Evolutionary conservation across 768 basidiomycete genomes (phyloP), one percentile per base, ranked within the genome.

Genomic region (Lentinula guzmanii): DNA sequence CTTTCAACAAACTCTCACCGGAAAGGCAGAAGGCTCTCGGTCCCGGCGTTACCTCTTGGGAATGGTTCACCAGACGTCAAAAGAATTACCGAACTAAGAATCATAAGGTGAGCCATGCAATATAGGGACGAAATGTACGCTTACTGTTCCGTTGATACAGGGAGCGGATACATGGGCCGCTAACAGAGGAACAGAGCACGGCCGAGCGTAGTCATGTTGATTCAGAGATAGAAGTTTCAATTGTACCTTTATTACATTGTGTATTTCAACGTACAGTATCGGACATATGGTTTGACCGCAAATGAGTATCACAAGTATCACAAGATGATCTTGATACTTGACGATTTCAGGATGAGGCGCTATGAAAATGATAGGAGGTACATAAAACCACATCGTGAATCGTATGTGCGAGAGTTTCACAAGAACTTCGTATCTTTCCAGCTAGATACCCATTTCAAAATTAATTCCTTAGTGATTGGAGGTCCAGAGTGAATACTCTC

Each of bases 81-180:
- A 78, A 73, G 65, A 75, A 80, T 65, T 79, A 79, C 65, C 66
- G 79, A 31, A 70, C 80, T 15, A 75, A 75, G 1, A 80, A 80
- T 64, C 69, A 77, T 15, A 79, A 69, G 69, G 80, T 77, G 21
- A 15, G 74, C 63, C 24, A 34, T 63, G 33, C 37, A 39, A 61
- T 48, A 51, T 24, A 18, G 5, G 58, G 2, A 8, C 7, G 5
- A 16, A 28, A 24, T 37, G 15, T 24, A 13, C 28, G 18, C 58
- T 48, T 9, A 50, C 48, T 21, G n/a, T n/a, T 24, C 16, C 11
- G 9, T 16, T 33, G n/a, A 46, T 41, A 28, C 39, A 80, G 78
- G 78, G 78, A 6, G 76, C 77, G 0, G 79, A 75, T 70, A 79
- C 77, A 10, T 80, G 80, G 80, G 74, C 75, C 70, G 72, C 74